Percentiles rank a stretch among this genome's conserved stretches.
Conservation (phyloP, 2,329 filamentous ascomycete genomes). For the Aspergillus sp. region DNA sequence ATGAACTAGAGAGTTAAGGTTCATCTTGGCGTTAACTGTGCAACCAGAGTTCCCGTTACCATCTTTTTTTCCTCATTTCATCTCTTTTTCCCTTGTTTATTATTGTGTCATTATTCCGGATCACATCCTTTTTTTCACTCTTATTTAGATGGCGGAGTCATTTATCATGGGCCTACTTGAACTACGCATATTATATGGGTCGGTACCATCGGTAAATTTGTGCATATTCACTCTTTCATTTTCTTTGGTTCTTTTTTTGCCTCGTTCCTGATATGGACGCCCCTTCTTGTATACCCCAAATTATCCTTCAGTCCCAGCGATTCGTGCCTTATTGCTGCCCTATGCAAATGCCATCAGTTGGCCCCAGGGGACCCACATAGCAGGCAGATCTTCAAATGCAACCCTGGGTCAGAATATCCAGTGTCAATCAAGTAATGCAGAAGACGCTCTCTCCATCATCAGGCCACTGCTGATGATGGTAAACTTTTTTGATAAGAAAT, state of each 20-base stretch:
- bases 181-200: constrained; percentile 2
- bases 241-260: constrained; percentile 10
- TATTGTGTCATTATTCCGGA: constrained; percentile 14
- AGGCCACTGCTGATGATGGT: not conserved
- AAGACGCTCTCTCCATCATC: not conserved
- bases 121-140: not conserved
- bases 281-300: constrained; percentile 23
- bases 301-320: constrained; percentile 12
- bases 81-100: constrained; percentile 11
- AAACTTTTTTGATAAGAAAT: not conserved
- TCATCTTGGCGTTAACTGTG: constrained; percentile 40
- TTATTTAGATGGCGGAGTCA: constrained; percentile 10
- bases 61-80: constrained; percentile 6
- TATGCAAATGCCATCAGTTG: constrained; percentile 2
- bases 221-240: constrained; percentile 10
- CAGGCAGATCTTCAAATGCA: not conserved
- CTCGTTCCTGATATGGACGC: not conserved
- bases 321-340: constrained; percentile 9
- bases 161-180: not conserved
- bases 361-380: not conserved
- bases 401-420: not conserved
- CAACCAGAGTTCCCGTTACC: constrained; percentile 27
- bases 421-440: not conserved
- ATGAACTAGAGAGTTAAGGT: constrained; percentile 43
- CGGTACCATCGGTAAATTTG: not conserved